Percentiles rank a stretch among this genome's conserved stretches.
Conservation (phyloP, 768 basidiomycete genomes). For the Asterophora parasitica region DNA sequence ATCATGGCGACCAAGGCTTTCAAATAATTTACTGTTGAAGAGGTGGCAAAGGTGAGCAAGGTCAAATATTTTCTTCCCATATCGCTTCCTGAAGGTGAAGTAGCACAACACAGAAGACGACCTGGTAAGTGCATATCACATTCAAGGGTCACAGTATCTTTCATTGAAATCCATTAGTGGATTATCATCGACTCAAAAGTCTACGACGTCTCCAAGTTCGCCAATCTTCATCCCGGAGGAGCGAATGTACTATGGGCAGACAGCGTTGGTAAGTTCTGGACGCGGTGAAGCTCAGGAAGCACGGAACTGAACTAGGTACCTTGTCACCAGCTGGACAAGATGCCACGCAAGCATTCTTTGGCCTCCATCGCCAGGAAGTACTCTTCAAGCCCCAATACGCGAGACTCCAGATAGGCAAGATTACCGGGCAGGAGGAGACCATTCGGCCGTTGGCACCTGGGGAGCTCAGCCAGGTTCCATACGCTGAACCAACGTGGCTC, state of each 20-base stretch:
- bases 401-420: slow-evolving; percentile 61
- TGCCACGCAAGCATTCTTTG: slow-evolving; percentile 78
- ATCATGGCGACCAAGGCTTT: slow-evolving; percentile 11
- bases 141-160: neutral
- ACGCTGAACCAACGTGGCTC: slow-evolving; percentile 85
- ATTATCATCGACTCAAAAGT: slow-evolving; percentile 77
- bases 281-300: neutral
- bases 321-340: slow-evolving; percentile 59
- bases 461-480: slow-evolving; percentile 71
- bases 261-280: slow-evolving; percentile 50
- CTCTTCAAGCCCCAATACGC: slow-evolving; percentile 69
- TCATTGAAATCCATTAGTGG: slow-evolving; percentile 47
- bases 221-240: slow-evolving; percentile 81
- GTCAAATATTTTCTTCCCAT: too few species aligned
- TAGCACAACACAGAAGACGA: slow-evolving; percentile 89
- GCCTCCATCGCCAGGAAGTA: slow-evolving; percentile 80
- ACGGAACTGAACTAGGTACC: neutral
- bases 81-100: neutral
- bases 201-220: slow-evolving; percentile 78
- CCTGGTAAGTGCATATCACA: slow-evolving; percentile 44
- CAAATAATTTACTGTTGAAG: slow-evolving; percentile 47
- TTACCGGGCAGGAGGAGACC: slow-evolving; percentile 51
- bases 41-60: slow-evolving; percentile 60
- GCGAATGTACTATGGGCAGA: slow-evolving; percentile 64
- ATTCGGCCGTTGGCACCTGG: slow-evolving; percentile 55